Conservation (phyloP, 176 grass and related monocot genomes). For the Dendrocalamus sinicus region DNA sequence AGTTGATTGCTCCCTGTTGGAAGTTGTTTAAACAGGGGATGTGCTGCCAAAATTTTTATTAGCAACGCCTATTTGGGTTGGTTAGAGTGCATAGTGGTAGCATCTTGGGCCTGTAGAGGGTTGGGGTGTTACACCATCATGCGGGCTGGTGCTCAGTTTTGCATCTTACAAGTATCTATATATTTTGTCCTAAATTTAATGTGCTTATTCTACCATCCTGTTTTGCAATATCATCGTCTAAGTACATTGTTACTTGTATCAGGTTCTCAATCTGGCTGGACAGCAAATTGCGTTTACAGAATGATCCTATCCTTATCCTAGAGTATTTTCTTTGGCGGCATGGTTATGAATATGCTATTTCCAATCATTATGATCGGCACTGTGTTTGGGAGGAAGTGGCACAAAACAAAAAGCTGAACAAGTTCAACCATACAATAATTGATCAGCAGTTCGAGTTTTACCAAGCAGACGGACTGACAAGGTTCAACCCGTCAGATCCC, state of each 20-base stretch:
- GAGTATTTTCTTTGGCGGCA: slow-evolving; percentile 98
- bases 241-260: slow-evolving; percentile 34
- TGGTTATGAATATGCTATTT: slow-evolving; percentile 94
- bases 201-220: background rate
- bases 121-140: no score
- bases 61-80: no score
- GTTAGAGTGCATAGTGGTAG: no score
- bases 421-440: slow-evolving; percentile 95
- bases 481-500: slow-evolving; percentile 75
- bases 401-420: slow-evolving; percentile 97
- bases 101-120: no score
- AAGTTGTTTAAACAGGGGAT: no score
- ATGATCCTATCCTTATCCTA: slow-evolving; percentile 88
- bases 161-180: background rate
- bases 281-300: slow-evolving; percentile 96
- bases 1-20: no score
- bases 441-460: slow-evolving; percentile 99
- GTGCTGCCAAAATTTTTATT: no score
- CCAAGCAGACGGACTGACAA: slow-evolving; percentile 84
- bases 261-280: slow-evolving; percentile 99
- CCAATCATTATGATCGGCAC: slow-evolving; percentile 95
- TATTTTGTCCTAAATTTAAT: background rate
- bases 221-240: background rate
- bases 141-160: slow-evolving; percentile 5
- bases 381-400: slow-evolving; percentile 97